Base-by-base conservation (phyloP, 306 rosid genomes). In the Carpinus fangiana region DNA sequence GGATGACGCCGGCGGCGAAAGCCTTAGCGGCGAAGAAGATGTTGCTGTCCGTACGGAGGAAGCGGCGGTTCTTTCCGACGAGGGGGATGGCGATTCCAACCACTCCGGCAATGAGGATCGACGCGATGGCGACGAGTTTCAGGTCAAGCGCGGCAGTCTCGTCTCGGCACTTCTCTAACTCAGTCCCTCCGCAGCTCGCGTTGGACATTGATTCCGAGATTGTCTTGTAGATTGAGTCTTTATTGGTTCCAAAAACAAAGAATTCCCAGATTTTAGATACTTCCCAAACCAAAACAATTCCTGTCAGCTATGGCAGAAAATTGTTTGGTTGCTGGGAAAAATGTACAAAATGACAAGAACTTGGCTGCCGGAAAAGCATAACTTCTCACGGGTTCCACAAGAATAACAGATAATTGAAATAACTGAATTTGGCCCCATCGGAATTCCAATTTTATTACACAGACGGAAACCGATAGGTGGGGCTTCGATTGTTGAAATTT, bases 1-100 rank as follows among this genome's bases (percentile, higher is more conserved):
- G 91, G 48, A 96, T 96, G 0, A 96, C 99, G 0, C 99, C 98
- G 6, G 99, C 99, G 8, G 99, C 98, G 59, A 96, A 96, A 4
- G 99, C 96, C 73, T 95, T 94, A 0, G 96, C 86, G 0, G 90
- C 89, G 0, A 95, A 90, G 66, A 95, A 95, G 53, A 91, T 81
- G 78, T 83, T 93, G 0, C 99, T 87, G 62, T 95, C 99, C 7
- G 97, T 89, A 5, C 87, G 86, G 16, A 95, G 92, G 60, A 86
- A 89, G 1, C 88, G 73, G 1, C 92, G 82, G 53, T 84, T 89
- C 66, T 51, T 90, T 0, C 98, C 96, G 59, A 87, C 57, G 20
- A 95, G 81, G 0, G 99, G 99, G 45, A 95, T 80, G 2, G 97
- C 94, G 9, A 95, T 60, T 21, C 99, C 99, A 7, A 87, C 53